These are phyloP conservation scores for Rubia occidens DNA, from an alignment of 305 asterid species.

Conservation along the genomic window DNA sequence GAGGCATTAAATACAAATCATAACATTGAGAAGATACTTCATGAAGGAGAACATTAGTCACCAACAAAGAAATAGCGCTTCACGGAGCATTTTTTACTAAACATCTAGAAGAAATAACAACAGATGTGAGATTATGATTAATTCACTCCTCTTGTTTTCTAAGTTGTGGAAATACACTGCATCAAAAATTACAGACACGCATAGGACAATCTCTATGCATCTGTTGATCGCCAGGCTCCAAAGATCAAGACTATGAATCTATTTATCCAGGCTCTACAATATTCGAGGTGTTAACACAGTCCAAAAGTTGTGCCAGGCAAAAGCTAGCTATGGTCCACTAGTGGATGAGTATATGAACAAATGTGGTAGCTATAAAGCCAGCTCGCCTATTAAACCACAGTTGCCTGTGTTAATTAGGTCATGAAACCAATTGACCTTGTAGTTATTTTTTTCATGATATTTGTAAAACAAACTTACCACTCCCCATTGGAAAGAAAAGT, in stretches of 20 bases:
- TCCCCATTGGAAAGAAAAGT: slow-evolving; percentile 92
- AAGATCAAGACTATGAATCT: neutral
- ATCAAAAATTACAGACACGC: neutral
- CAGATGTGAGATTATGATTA: too few species aligned
- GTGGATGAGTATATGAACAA: neutral
- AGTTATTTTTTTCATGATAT: neutral
- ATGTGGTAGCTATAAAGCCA: neutral
- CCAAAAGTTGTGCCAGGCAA: neutral
- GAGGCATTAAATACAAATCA: neutral
- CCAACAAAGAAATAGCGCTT: neutral
- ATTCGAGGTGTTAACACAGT: neutral
- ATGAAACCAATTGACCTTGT: neutral
- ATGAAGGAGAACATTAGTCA: neutral
- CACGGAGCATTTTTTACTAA: too few species aligned
- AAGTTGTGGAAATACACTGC: neutral
- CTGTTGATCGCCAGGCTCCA: neutral
- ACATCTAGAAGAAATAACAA: too few species aligned
- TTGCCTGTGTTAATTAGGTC: neutral
- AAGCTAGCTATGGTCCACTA: neutral
- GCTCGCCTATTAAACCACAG: neutral
- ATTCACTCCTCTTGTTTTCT: neutral
- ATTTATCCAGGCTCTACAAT: neutral
- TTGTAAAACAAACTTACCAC: slow-evolving; percentile 44
- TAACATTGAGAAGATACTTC: neutral
- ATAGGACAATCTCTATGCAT: neutral